Evolutionary conservation across 2,329 filamentous ascomycete genomes (phyloP).

Genomic region (Fusarium temperatum): DNA sequence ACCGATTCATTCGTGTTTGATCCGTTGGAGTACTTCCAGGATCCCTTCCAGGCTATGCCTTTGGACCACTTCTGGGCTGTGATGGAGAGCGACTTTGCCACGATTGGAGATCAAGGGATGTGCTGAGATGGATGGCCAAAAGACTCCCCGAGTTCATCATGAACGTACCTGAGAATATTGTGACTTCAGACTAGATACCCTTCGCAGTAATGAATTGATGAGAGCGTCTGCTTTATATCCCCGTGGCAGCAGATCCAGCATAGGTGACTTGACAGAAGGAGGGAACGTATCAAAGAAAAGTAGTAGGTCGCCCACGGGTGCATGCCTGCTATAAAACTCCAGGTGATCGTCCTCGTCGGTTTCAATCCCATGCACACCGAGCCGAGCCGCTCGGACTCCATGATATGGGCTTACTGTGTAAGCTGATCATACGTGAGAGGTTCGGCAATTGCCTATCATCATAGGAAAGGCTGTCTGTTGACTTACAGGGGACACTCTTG

Average conservation of each 20-base stretch:
- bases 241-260: background rate
- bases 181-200: background rate
- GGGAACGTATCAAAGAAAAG: fast-evolving
- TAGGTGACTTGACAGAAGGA: too few relatives aligned
- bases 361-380: background rate
- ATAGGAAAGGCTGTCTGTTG: background rate
- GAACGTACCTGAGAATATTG: background rate
- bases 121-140: background rate
- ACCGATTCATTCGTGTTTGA: constrained; percentile 15
- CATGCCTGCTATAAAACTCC: background rate
- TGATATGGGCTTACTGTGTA: background rate
- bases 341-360: background rate
- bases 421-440: background rate
- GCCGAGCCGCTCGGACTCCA: constrained; percentile 4
- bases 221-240: background rate
- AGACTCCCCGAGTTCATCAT: background rate
- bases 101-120: constrained; percentile 16
- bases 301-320: background rate
- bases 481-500: background rate
- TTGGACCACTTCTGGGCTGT: constrained; percentile 40
- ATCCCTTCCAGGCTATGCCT: constrained; percentile 38
- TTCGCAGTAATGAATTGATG: background rate
- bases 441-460: background rate
- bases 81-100: constrained; percentile 33
- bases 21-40: constrained; percentile 31